Evolutionary conservation across 257 asterid species (phyloP), one percentile per base, ranked within the genome.

Genomic region (Solanum clarkiae): DNA sequence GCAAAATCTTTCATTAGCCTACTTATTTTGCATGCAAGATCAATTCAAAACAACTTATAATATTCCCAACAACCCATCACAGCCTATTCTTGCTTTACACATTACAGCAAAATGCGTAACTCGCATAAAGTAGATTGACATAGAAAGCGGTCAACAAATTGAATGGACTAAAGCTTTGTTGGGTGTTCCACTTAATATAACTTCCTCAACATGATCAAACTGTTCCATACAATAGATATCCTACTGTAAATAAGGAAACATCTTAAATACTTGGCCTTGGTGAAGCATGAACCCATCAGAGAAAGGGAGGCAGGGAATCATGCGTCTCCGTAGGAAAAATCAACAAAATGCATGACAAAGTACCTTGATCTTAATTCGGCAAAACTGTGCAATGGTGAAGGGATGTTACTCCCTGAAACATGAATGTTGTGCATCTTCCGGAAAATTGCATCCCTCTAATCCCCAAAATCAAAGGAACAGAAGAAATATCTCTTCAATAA

Each of bases 391-490:
- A 95, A 95, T 29, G 98, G 97, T 6, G 99, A 88, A n/a, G 99
- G 97, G 57, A 93, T 86, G 80, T 92, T 95, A 84, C 96, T 91
- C 88, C 99, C 99, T 80, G 97, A 93, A 88, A 93, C 95, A 88
- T 95, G 99, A 88, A 95, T 95, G 74, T 90, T 92, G 88, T 91
- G 91, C 88, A 88, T 90, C 93, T 95, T 95, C 81, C 99, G 93
- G 72, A 90, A 93, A 85, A 94, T 53, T 42, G 93, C 91, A 47
- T 94, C 99, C 83, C 97, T 88, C 99, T 95, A 86, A 91, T 72
- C 63, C 63, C 51, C 26, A 77, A 77, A 51, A 77, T 77, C 47
- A 51, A 8, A 77, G 63, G 3, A 51, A 51, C 82, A 77, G 3
- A 75, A 8, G 45, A 77, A 51, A 51, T 77, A 24, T 26, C 82